A percentile compares a stretch with the other conserved stretches of the same genome.
Evolutionary conservation across 1,139 yeast species (phyloP).

Genomic region (Geotrichum klebahnii): DNA sequence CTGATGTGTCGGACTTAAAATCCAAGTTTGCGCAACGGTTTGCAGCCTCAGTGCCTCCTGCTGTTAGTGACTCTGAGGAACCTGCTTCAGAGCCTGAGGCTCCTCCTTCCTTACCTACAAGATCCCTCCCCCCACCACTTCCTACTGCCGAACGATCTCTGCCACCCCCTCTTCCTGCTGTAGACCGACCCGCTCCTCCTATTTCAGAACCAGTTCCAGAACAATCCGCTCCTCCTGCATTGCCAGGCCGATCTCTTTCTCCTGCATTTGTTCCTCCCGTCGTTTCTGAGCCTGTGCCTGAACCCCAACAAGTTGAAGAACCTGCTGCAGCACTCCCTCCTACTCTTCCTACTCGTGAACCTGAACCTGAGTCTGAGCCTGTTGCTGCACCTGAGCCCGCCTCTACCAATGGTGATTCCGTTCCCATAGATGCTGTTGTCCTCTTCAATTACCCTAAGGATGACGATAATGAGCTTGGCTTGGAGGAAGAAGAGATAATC

Average conservation of each 20-base stretch:
- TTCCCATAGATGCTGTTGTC: conserved; percentile 48
- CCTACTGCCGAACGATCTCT: conserved; percentile 19
- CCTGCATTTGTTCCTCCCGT: conserved; percentile 13
- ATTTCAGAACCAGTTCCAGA: too few relatives aligned
- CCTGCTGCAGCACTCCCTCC: conserved; percentile 21
- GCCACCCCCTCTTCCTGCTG: too few relatives aligned
- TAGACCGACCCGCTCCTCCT: too few relatives aligned
- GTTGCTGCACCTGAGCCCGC: conserved; percentile 22
- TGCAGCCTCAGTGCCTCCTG: conserved; percentile 23
- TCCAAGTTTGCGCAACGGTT: conserved; percentile 24
- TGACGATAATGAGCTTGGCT: conserved; percentile 69
- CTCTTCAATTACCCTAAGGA: conserved; percentile 61
- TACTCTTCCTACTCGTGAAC: conserved; percentile 22
- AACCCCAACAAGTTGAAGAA: conserved; percentile 22
- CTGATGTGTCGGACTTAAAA: conserved; percentile 26
- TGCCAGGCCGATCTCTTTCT: conserved; percentile 22
- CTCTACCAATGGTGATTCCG: conserved; percentile 23
- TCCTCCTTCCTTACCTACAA: background rate
- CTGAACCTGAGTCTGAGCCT: conserved; percentile 23
- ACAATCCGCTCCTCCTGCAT: conserved; percentile 15
- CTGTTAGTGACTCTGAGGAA: conserved; percentile 10
- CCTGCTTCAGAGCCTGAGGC: conserved; percentile 15
- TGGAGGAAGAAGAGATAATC: conserved; percentile 62
- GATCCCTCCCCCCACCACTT: conserved; percentile 11
- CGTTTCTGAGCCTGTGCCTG: conserved; percentile 20